Percentiles rank a stretch among this genome's conserved stretches.
Conservation (phyloP, 2,329 filamentous ascomycete genomes). For the Cercospora sojina region DNA sequence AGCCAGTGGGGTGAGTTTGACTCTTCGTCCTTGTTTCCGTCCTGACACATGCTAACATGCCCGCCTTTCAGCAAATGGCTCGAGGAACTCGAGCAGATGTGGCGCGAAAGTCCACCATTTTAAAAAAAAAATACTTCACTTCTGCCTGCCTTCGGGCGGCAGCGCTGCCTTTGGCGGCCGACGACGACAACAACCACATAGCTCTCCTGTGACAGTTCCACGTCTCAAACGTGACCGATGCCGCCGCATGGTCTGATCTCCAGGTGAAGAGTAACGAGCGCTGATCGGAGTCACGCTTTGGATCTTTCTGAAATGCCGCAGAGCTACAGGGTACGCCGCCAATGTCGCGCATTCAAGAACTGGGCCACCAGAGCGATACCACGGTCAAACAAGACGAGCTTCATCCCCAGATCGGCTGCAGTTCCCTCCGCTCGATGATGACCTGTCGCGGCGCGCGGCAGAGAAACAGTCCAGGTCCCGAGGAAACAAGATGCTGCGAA, state of each 20-base stretch:
- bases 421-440: neutral
- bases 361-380: neutral
- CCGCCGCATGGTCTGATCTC: neutral
- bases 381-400: neutral
- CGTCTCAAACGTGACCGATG: neutral
- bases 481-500: neutral
- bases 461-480: no score
- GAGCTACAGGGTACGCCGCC: neutral
- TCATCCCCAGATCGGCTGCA: neutral
- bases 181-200: neutral
- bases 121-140: neutral
- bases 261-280: no score
- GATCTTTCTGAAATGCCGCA: no score
- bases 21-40: neutral
- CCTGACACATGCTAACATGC: neutral
- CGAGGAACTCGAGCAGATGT: conserved; percentile 4
- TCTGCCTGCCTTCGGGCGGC: conserved; percentile 4
- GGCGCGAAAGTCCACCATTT: conserved; percentile 4
- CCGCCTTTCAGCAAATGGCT: neutral
- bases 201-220: neutral
- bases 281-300: no score
- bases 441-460: neutral
- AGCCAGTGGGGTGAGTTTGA: neutral
- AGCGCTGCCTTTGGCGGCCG: neutral
- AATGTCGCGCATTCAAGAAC: neutral